Evolutionary conservation across 2,329 filamentous ascomycete species (phyloP).

Genomic region (Aspergillus thermomutatus): DNA sequence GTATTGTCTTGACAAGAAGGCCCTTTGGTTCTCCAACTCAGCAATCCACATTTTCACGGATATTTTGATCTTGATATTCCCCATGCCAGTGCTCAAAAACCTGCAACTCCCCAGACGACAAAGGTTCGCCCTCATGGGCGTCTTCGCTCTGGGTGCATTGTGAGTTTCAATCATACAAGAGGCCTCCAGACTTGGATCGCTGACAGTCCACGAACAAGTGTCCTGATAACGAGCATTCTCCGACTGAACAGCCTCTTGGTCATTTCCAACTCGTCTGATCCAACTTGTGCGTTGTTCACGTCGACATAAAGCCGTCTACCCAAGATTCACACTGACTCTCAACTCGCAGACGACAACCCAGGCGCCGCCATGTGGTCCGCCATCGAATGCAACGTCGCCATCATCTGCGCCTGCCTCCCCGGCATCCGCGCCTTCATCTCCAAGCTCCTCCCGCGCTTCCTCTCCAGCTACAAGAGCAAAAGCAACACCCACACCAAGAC

Average conservation of each 20-base stretch:
- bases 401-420: conserved; percentile 41
- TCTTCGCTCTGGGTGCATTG: conserved; percentile 45
- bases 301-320: background rate
- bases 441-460: conserved; percentile 24
- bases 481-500: conserved; percentile 14
- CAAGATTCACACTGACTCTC: background rate
- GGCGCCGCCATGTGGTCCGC: conserved; percentile 44
- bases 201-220: conserved; percentile 26
- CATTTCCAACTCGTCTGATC: conserved; percentile 26
- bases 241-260: conserved; percentile 26
- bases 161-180: conserved; percentile 19
- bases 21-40: conserved; percentile 44
- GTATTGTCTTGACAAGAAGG: conserved; percentile 37
- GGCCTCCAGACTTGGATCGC: conserved; percentile 2
- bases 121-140: conserved; percentile 37
- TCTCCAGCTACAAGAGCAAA: conserved; percentile 20
- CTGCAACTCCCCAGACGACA: conserved; percentile 39
- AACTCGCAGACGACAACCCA: conserved; percentile 26
- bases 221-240: conserved; percentile 41
- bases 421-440: conserved; percentile 27
- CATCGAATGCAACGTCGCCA: conserved; percentile 41
- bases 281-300: conserved; percentile 23
- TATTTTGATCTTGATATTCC: conserved; percentile 38
- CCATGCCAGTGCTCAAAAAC: conserved; percentile 41
- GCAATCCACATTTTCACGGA: conserved; percentile 43